These are phyloP conservation scores for Aquilaria malaccensis DNA, from an alignment of 345 rosid genomes.

Conservation along the genomic window DNA sequence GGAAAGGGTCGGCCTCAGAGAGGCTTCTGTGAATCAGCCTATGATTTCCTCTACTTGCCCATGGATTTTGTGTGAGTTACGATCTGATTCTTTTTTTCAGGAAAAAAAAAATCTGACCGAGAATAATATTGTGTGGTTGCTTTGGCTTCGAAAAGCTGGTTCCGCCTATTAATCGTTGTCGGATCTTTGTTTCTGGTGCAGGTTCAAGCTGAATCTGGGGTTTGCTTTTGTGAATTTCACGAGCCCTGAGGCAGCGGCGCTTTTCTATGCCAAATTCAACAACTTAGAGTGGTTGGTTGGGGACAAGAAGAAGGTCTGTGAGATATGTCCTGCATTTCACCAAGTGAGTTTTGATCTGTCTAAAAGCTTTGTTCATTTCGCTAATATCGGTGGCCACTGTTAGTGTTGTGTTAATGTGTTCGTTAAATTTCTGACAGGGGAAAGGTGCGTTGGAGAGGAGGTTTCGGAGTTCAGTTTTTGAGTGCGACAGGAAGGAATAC, in stretches of 20 bases:
- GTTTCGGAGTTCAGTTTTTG: conserved; percentile 26
- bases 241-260: conserved; percentile 19
- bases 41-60: conserved; percentile 47
- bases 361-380: neutral
- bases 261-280: conserved; percentile 19
- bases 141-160: neutral
- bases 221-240: conserved; percentile 62
- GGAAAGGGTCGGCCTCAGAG: neutral
- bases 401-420: rapidly evolving
- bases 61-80: conserved; percentile 46
- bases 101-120: too few species aligned
- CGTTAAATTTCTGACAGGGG: conserved; percentile 17
- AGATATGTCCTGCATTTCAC: conserved; percentile 20
- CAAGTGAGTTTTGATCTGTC: conserved; percentile 26
- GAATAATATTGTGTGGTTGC: neutral
- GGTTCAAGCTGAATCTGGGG: conserved; percentile 31
- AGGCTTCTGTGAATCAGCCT: conserved; percentile 20
- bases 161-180: neutral
- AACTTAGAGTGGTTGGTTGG: conserved; percentile 20
- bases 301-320: conserved; percentile 19
- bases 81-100: neutral
- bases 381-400: too few species aligned
- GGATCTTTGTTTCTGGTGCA: neutral
- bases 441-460: conserved; percentile 18
- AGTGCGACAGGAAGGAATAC: conserved; percentile 27